Conservation (phyloP, 768 basidiomycete species). For the Agaricus sinodeliciosus region DNA sequence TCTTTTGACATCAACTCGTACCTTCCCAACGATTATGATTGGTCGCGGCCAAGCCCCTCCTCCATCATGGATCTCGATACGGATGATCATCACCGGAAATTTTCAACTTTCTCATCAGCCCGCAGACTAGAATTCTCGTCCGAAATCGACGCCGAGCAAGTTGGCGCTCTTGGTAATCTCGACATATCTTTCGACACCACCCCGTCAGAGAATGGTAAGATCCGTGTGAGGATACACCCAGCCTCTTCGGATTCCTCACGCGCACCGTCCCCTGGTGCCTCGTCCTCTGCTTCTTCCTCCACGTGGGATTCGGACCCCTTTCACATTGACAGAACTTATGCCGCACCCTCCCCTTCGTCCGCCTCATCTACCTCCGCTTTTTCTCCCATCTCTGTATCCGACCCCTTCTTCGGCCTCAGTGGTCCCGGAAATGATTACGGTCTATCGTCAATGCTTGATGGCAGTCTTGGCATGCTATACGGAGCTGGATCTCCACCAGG, state of each 20-base stretch:
- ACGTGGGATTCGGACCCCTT: constrained; percentile 12
- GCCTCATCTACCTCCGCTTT: constrained; percentile 15
- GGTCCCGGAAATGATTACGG: constrained; percentile 29
- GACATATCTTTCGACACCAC: constrained; percentile 71
- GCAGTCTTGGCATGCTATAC: constrained; percentile 29
- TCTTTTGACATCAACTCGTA: constrained; percentile 42
- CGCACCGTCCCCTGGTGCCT: constrained; percentile 25
- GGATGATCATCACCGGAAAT: constrained; percentile 28
- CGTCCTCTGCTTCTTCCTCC: constrained; percentile 16
- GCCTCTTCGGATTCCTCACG: constrained; percentile 40
- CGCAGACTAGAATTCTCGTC: constrained; percentile 52
- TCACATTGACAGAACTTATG: constrained; percentile 11
- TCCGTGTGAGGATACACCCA: constrained; percentile 68
- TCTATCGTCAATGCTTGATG: constrained; percentile 19
- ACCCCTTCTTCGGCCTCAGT: constrained; percentile 58
- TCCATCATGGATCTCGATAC: constrained; percentile 13
- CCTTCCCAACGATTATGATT: constrained; percentile 49
- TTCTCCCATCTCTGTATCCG: constrained; percentile 15
- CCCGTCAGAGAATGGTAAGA: constrained; percentile 59
- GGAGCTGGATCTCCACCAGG: constrained; percentile 13
- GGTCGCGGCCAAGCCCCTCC: constrained; percentile 34
- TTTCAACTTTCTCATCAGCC: constrained; percentile 24
- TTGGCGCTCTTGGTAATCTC: constrained; percentile 47
- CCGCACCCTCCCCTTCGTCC: constrained; percentile 21
- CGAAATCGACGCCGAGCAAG: constrained; percentile 40